Conservation (phyloP, 202 grass and related monocot species). For the Elaeis oleifera region DNA sequence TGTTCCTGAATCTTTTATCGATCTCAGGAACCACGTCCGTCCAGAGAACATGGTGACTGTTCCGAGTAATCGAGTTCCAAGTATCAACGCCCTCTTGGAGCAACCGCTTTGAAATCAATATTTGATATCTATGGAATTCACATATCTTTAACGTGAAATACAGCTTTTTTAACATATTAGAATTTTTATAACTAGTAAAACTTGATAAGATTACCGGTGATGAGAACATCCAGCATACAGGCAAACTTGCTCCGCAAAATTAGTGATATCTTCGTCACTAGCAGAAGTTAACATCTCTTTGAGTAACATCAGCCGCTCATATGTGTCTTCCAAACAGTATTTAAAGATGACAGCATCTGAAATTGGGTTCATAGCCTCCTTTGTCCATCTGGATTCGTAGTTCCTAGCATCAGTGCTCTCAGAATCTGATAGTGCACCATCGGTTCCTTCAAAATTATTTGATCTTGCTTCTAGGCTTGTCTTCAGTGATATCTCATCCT, state of each 20-base stretch:
- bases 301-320: constrained; percentile 56
- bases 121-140: constrained; percentile 56
- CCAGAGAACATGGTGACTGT: constrained; percentile 77
- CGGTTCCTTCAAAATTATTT: constrained; percentile 38
- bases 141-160: too few species aligned
- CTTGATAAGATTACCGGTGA: constrained; percentile 48
- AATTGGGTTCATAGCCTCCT: constrained; percentile 38
- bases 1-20: constrained; percentile 56
- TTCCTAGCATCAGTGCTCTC: constrained; percentile 60
- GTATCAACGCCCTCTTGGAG: constrained; percentile 54
- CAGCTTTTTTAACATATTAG: too few species aligned
- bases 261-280: constrained; percentile 53
- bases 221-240: constrained; percentile 90
- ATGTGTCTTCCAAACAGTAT: constrained; percentile 72
- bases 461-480: constrained; percentile 28
- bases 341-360: constrained; percentile 63
- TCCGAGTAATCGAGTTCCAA: constrained; percentile 64
- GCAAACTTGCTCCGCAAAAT: constrained; percentile 60
- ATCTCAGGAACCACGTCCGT: constrained; percentile 58
- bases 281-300: constrained; percentile 41
- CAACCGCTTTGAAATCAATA: constrained; percentile 71
- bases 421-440: constrained; percentile 51
- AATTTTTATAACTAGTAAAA: too few species aligned
- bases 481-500: constrained; percentile 1
- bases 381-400: constrained; percentile 42